phyloP scores from a whole-genome alignment of 1,139 yeast genomes.

The Diutina pseudorugosa region DNA sequence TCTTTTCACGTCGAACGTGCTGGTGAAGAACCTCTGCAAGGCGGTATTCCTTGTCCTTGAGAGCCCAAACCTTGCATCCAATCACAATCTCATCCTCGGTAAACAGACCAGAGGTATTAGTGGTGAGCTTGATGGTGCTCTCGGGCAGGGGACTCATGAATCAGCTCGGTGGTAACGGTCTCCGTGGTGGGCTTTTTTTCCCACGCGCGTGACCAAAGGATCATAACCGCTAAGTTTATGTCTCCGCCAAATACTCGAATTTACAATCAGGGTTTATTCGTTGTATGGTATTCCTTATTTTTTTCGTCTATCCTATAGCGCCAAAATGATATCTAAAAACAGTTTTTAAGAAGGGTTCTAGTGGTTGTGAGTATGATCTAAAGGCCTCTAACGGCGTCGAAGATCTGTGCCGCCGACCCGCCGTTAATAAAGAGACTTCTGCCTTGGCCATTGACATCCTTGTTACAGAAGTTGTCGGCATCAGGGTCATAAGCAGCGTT shows the following conservation, averaged over 20 bases:
- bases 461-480: not conserved
- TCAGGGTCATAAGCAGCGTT: constrained; percentile 4
- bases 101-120: constrained; percentile 10
- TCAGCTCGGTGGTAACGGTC: not conserved
- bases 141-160: not conserved
- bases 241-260: too few species aligned
- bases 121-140: not conserved
- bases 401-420: not conserved
- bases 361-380: not conserved
- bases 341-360: not conserved
- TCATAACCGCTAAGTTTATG: not conserved
- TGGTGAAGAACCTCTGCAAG: constrained; percentile 78
- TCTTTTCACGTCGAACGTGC: constrained; percentile 63
- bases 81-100: constrained; percentile 38
- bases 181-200: not conserved
- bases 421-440: not conserved
- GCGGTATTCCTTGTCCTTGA: constrained; percentile 69
- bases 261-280: not conserved
- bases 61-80: constrained; percentile 74
- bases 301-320: not conserved
- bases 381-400: not conserved
- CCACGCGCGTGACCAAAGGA: not conserved
- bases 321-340: not conserved
- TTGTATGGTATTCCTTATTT: not conserved
- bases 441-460: not conserved